These are phyloP conservation scores for Podospora comata DNA, from an alignment of 495 filamentous ascomycete genomes.

Conservation along the genomic window DNA sequence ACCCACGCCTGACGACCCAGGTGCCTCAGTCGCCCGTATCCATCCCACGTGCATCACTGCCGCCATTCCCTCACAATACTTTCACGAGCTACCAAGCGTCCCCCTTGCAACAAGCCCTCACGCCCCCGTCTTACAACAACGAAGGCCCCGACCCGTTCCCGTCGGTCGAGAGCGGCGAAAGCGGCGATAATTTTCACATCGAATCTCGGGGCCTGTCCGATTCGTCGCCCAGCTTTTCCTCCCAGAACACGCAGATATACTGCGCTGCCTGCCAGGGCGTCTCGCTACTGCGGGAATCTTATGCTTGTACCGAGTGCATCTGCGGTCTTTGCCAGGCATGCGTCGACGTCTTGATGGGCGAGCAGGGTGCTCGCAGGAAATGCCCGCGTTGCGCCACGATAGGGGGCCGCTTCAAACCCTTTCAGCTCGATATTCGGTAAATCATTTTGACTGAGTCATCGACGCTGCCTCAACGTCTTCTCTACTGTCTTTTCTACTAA, in stretches of 20 bases:
- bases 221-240: constrained; percentile 53
- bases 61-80: constrained; percentile 60
- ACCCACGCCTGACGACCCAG: constrained; percentile 48
- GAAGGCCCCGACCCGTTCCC: constrained; percentile 74
- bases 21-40: constrained; percentile 65
- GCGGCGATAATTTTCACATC: constrained; percentile 65
- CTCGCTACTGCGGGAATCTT: constrained; percentile 72
- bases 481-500: constrained; percentile 7
- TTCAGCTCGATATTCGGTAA: constrained; percentile 62
- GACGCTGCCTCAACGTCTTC: background rate
- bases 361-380: constrained; percentile 57
- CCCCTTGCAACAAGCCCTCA: constrained; percentile 79
- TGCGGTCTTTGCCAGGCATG: constrained; percentile 85
- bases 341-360: constrained; percentile 70
- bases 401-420: constrained; percentile 65
- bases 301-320: constrained; percentile 91
- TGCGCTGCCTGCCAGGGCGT: constrained; percentile 77
- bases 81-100: constrained; percentile 80
- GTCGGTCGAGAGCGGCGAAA: constrained; percentile 69
- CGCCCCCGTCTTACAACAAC: constrained; percentile 67
- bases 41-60: constrained; percentile 72
- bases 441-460: background rate
- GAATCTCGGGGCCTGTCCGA: constrained; percentile 50
- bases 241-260: constrained; percentile 74
- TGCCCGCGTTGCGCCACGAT: constrained; percentile 66